These are phyloP conservation scores for maize (Zea mays) DNA, from an alignment of 176 grass and related monocot species.

Conservation along the genomic window DNA sequence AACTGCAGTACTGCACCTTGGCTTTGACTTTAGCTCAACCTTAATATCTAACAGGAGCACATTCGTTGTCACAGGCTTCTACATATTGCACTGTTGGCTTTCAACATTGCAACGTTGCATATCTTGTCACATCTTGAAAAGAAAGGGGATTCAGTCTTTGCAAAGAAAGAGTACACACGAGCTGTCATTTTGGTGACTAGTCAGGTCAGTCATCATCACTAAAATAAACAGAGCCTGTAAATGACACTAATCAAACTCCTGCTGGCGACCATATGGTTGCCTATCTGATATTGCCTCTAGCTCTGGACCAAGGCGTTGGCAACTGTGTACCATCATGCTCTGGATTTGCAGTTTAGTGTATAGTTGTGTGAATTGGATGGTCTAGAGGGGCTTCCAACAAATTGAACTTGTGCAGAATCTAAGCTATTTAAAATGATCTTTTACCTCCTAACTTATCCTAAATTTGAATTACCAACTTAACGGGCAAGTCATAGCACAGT, in stretches of 20 bases:
- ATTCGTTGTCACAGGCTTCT: constrained; percentile 64
- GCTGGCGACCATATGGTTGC: background rate
- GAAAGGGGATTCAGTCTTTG: constrained; percentile 54
- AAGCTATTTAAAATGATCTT: background rate
- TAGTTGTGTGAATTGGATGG: background rate
- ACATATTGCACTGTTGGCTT: constrained; percentile 60
- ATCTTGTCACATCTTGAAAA: constrained; percentile 56
- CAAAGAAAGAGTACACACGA: constrained; percentile 78
- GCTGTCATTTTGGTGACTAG: constrained; percentile 85
- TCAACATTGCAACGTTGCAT: constrained; percentile 52
- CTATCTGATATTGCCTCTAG: background rate
- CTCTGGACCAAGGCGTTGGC: background rate
- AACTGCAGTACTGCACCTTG: background rate
- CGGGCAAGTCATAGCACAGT: background rate
- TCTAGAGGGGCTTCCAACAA: background rate
- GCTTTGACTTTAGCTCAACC: background rate
- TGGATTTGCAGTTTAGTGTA: constrained; percentile 5
- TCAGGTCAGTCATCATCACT: constrained; percentile 62
- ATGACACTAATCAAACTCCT: constrained; percentile 9
- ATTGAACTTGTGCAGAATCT: constrained; percentile 20
- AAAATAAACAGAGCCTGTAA: constrained; percentile 29
- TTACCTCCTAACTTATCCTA: background rate
- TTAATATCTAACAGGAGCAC: constrained; percentile 35
- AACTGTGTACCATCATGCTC: background rate
- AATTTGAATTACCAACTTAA: background rate